A percentile compares a stretch with the other conserved stretches of the same genome.
phyloP scores from a whole-genome alignment of 2,329 filamentous ascomycete species.

The Fusarium sp. region DNA sequence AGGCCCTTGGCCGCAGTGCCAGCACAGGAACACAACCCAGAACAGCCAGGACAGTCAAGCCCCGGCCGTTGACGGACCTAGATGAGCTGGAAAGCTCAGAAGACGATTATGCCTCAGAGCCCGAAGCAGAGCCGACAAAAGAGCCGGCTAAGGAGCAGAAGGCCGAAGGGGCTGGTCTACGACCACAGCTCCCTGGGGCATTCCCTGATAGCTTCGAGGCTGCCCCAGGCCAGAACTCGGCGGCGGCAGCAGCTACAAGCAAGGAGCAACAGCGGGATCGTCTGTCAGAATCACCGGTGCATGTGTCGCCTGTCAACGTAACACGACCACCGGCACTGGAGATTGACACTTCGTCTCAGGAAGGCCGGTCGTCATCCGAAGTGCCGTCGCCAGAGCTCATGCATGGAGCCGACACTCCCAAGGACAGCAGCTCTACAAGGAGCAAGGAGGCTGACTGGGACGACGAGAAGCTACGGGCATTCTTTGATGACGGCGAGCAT shows the following conservation, averaged over 20 bases:
- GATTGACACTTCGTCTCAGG: conserved; percentile 78
- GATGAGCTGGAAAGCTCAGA: conserved; percentile 77
- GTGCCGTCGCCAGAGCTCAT: conserved; percentile 74
- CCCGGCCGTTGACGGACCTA: conserved; percentile 73
- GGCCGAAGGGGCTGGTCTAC: conserved; percentile 36
- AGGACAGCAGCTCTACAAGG: conserved; percentile 53
- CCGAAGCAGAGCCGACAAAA: conserved; percentile 30
- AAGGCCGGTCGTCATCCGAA: conserved; percentile 72
- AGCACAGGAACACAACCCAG: conserved; percentile 60
- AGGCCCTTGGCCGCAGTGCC: conserved; percentile 40
- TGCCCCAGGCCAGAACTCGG: conserved; percentile 43
- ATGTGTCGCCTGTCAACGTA: conserved; percentile 58
- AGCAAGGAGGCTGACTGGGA: conserved; percentile 76
- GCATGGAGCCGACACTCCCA: conserved; percentile 57
- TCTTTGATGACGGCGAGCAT: conserved; percentile 90
- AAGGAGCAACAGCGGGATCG: conserved; percentile 55
- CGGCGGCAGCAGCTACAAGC: conserved; percentile 46
- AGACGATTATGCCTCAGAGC: conserved; percentile 52
- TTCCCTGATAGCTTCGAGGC: conserved; percentile 57
- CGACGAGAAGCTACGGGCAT: conserved; percentile 85
- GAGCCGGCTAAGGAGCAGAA: conserved; percentile 35
- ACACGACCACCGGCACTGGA: conserved; percentile 74
- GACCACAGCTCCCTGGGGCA: conserved; percentile 54
- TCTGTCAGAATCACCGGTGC: conserved; percentile 76
- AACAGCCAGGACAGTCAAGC: conserved; percentile 61